Base-by-base conservation (phyloP, 176 grass and related monocot genomes). In the Elaeis guineensis region DNA sequence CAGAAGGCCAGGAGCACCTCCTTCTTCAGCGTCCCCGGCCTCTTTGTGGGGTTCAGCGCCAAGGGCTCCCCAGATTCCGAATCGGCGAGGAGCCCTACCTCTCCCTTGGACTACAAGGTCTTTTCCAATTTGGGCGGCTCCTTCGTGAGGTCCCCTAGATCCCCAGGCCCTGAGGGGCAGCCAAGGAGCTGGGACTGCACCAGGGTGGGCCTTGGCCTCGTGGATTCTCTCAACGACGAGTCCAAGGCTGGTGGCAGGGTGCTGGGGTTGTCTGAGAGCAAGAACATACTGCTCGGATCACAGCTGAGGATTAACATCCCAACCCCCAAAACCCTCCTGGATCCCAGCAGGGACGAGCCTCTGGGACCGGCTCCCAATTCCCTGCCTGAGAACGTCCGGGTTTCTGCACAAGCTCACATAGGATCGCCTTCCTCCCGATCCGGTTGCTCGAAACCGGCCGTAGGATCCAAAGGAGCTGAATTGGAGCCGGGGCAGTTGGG, bases 81-180 rank as follows among this genome's bases (percentile, higher is more conserved):
- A 59, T 67, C 84, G n/a, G 73, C 73, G 19, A 59, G 76, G 73
- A 92, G 84, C 81, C 93, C 87, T 30, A 98, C 87, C 28, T 98
- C 93, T 64, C 87, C 84, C 61, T 79, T 92, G 14, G 93, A 98
- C 69, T 61, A 79, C 67, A 98, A 89, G 79, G 77, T 73, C 49
- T 70, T 82, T 1, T 57, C 71, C 71, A 56, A 49, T 53, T 28
- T 57, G 6, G 29, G 71, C 9, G 25, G 48, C 58, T 72, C 69
- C 16, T 79, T 81, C 54, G 61, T 82, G 51, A 61, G 78, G 17
- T 85, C 75, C 20, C 77, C 79, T 19, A 77, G 73, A 62, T 87
- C 86, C 6, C 12, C 65, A 17, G 51, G 51, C 17, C 65, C 30
- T 16, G 51, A 67, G 5, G 51, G 51, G 51, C 54, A 20, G 59